Conservation (phyloP, 2,329 filamentous ascomycete species). For the Penicillium sp. region DNA sequence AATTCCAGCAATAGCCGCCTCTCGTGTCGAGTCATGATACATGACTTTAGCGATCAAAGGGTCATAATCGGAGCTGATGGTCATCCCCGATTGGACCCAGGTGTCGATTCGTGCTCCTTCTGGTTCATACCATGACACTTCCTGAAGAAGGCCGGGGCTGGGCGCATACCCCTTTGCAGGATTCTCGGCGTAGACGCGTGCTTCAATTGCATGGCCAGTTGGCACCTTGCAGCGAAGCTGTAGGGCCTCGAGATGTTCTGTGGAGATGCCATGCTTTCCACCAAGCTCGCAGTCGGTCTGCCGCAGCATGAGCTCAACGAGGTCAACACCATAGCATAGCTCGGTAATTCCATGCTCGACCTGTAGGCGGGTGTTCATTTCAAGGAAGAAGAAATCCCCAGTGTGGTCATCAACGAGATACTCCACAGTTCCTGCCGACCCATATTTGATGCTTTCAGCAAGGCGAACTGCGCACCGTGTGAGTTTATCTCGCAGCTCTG, state of each 20-base stretch:
- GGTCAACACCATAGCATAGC: conserved; percentile 51
- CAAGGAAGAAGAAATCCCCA: conserved; percentile 67
- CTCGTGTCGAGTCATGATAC: conserved; percentile 40
- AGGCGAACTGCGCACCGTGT: conserved; percentile 66
- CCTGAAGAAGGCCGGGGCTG: conserved; percentile 55
- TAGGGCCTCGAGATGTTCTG: too few relatives aligned
- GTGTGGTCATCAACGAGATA: conserved; percentile 82
- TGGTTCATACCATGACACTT: conserved; percentile 52
- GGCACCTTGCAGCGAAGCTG: too few relatives aligned
- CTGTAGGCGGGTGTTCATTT: conserved; percentile 57
- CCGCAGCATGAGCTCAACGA: conserved; percentile 54
- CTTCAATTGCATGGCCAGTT: conserved; percentile 46
- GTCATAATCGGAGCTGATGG: conserved; percentile 36
- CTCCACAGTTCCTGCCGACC: conserved; percentile 85
- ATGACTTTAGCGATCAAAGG: conserved; percentile 58
- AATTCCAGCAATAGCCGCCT: too few relatives aligned
- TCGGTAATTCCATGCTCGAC: conserved; percentile 58
- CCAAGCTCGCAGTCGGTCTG: conserved; percentile 51
- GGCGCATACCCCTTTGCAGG: conserved; percentile 57
- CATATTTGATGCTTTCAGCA: conserved; percentile 58
- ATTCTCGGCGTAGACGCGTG: conserved; percentile 55
- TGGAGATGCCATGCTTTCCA: too few relatives aligned
- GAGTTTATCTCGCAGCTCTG: conserved; percentile 60
- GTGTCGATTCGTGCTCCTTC: conserved; percentile 46
- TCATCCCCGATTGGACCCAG: conserved; percentile 58